A percentile compares a stretch with the other conserved stretches of the same genome.
phyloP scores from a whole-genome alignment of 1,139 yeast species.

The Debaryomyces coudertii region DNA sequence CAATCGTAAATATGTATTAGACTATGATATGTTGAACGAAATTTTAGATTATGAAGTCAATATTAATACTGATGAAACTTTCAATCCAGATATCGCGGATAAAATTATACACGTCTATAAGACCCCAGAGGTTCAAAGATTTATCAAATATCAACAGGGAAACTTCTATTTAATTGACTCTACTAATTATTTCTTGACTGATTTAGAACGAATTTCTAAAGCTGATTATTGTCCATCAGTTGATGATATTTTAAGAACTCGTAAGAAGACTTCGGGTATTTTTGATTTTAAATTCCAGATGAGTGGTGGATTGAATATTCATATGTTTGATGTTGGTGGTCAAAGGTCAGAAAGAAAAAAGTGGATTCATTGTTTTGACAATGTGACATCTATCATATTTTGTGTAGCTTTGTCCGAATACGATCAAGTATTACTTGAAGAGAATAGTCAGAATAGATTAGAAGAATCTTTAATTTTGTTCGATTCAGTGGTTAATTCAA shows the following conservation, averaged over 20 bases:
- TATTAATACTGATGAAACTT: conserved; percentile 48
- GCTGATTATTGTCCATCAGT: conserved; percentile 70
- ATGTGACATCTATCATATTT: conserved; percentile 84
- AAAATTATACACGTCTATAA: conserved; percentile 57
- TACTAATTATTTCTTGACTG: conserved; percentile 76
- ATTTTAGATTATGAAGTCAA: conserved; percentile 54
- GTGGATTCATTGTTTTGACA: conserved; percentile 95
- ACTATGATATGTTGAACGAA: conserved; percentile 47
- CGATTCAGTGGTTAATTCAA: conserved; percentile 89
- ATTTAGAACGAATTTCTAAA: conserved; percentile 62
- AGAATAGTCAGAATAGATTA: conserved; percentile 74
- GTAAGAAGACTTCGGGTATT: conserved; percentile 93
- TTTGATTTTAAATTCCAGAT: conserved; percentile 79
- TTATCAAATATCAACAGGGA: conserved; percentile 64
- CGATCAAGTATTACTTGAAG: conserved; percentile 84
- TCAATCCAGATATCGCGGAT: conserved; percentile 48
- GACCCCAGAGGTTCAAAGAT: conserved; percentile 55
- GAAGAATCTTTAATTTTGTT: conserved; percentile 85
- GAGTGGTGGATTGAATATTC: conserved; percentile 72
- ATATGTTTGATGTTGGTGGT: conserved; percentile 92
- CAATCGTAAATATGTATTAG: conserved; percentile 27
- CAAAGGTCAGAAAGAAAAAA: conserved; percentile 91
- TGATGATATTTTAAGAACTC: conserved; percentile 79
- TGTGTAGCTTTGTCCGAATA: conserved; percentile 91
- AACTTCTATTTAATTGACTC: conserved; percentile 87